A percentile compares a stretch with the other conserved stretches of the same genome.
phyloP scores from a whole-genome alignment of 306 rosid species.

The Astragalus glycyphyllos region DNA sequence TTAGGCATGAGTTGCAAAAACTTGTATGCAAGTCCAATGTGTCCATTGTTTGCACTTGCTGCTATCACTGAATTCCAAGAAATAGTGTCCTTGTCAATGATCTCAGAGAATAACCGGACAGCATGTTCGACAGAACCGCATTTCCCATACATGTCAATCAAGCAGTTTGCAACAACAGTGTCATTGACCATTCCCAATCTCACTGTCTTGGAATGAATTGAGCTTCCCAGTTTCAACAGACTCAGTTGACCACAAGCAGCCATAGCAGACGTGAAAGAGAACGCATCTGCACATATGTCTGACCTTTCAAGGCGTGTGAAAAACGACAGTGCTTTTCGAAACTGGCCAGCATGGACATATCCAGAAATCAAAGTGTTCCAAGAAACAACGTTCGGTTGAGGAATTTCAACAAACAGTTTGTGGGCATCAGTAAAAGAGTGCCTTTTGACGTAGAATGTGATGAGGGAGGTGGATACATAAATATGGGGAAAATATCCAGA shows the following conservation, averaged over 20 bases:
- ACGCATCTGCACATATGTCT: constrained; percentile 50
- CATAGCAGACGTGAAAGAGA: constrained; percentile 63
- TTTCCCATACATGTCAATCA: constrained; percentile 84
- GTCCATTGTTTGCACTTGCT: constrained; percentile 61
- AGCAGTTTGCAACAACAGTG: constrained; percentile 64
- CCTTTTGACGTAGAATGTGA: constrained; percentile 46
- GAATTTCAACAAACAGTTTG: constrained; percentile 60
- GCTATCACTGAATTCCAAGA: constrained; percentile 81
- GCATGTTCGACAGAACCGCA: constrained; percentile 58
- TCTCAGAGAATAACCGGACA: constrained; percentile 43
- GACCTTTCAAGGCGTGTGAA: constrained; percentile 54
- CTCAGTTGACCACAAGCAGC: constrained; percentile 61
- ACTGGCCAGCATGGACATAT: constrained; percentile 54
- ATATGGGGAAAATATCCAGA: constrained; percentile 58
- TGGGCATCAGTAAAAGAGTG: constrained; percentile 48
- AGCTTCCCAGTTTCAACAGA: constrained; percentile 52
- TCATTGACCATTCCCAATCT: constrained; percentile 53
- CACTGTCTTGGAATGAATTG: constrained; percentile 61
- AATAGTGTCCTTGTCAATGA: constrained; percentile 53
- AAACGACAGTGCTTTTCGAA: constrained; percentile 50
- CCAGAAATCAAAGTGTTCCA: constrained; percentile 80
- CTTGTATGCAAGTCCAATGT: constrained; percentile 53
- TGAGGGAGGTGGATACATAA: constrained; percentile 53
- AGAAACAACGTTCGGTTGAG: constrained; percentile 60
- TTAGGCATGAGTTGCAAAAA: constrained; percentile 59